Evolutionary conservation across 2,329 filamentous ascomycete species (phyloP).

Genomic region (Cytospora piceae): DNA sequence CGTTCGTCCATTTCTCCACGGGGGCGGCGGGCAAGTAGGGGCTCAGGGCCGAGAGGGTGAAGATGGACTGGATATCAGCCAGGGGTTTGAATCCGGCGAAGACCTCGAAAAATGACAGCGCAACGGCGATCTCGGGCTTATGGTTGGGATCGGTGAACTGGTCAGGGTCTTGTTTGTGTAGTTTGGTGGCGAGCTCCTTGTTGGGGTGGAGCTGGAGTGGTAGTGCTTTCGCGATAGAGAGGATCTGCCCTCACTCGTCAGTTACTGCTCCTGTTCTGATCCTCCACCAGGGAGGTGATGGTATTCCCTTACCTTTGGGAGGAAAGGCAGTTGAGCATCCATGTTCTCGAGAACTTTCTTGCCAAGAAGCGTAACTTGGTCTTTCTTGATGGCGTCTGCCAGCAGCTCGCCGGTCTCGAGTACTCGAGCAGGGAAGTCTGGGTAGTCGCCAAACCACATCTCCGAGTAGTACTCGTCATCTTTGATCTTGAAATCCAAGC

Average conservation of each 20-base stretch:
- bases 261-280: not conserved
- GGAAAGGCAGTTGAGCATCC: constrained; percentile 68
- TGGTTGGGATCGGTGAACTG: constrained; percentile 75
- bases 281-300: fast-evolving
- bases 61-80: constrained; percentile 59
- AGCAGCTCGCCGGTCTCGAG: constrained; percentile 66
- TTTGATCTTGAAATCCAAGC: constrained; percentile 65
- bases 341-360: constrained; percentile 63
- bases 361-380: constrained; percentile 67
- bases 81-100: constrained; percentile 77
- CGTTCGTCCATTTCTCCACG: constrained; percentile 54
- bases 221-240: constrained; percentile 76
- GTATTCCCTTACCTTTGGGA: constrained; percentile 62
- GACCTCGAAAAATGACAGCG: constrained; percentile 71
- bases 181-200: constrained; percentile 64
- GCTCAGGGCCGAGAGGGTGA: constrained; percentile 59
- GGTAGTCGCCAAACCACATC: constrained; percentile 82
- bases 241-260: constrained; percentile 48
- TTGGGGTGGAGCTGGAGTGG: constrained; percentile 77
- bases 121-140: constrained; percentile 79
- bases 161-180: constrained; percentile 66
- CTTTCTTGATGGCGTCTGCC: constrained; percentile 63
- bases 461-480: constrained; percentile 64
- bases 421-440: constrained; percentile 68
- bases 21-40: constrained; percentile 53